phyloP scores from a whole-genome alignment of 2,329 filamentous ascomycete genomes.

The Pseudocercospora fuligena region DNA sequence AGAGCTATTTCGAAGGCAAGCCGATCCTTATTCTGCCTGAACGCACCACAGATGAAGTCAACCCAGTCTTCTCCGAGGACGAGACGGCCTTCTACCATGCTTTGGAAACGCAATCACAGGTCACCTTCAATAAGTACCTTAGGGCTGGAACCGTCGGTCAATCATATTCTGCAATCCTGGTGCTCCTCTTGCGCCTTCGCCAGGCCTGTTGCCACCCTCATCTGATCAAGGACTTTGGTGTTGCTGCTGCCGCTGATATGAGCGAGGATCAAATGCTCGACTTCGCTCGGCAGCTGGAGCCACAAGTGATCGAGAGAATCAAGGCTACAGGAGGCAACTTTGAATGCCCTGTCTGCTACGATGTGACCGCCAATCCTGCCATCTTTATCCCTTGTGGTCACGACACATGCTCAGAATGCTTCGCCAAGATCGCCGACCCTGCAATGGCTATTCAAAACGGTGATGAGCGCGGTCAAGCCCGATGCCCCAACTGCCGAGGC shows the following conservation, averaged over 20 bases:
- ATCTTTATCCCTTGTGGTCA: constrained; percentile 87
- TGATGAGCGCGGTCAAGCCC: constrained; percentile 60
- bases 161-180: constrained; percentile 79
- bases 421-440: constrained; percentile 70
- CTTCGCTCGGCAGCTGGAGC: constrained; percentile 65
- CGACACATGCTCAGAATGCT: constrained; percentile 76
- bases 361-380: constrained; percentile 72
- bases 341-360: constrained; percentile 83
- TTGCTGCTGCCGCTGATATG: constrained; percentile 54
- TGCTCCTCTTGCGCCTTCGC: constrained; percentile 77
- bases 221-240: constrained; percentile 68
- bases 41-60: constrained; percentile 64
- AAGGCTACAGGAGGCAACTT: constrained; percentile 63
- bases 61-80: constrained; percentile 70
- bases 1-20: constrained; percentile 76
- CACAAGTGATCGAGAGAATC: constrained; percentile 69
- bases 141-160: constrained; percentile 68
- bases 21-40: constrained; percentile 71
- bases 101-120: constrained; percentile 68
- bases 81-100: constrained; percentile 68
- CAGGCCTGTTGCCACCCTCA: constrained; percentile 81
- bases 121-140: constrained; percentile 78
- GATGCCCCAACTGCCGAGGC: constrained; percentile 78
- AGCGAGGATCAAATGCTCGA: constrained; percentile 62
- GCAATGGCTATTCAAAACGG: constrained; percentile 62